phyloP scores from a whole-genome alignment of 2,329 filamentous ascomycete species.

The Aspergillus japonicus region DNA sequence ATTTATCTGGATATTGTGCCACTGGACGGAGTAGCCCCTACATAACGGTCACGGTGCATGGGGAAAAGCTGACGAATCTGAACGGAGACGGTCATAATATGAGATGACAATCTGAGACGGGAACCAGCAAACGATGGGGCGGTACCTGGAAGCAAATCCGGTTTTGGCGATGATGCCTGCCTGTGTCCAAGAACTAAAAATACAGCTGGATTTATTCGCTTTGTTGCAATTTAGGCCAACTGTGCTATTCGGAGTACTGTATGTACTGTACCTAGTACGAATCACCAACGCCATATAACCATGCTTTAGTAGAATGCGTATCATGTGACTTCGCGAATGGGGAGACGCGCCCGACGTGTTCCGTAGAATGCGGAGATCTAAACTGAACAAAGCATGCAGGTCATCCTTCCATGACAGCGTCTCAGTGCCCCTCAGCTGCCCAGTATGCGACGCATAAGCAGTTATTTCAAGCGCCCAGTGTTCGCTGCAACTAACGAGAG shows the following conservation, averaged over 20 bases:
- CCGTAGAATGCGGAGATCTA: slow-evolving; percentile 6
- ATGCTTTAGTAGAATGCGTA: background rate
- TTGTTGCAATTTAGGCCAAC: background rate
- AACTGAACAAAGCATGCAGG: slow-evolving; percentile 10
- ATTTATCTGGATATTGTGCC: slow-evolving; percentile 5
- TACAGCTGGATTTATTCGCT: background rate
- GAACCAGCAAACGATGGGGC: background rate
- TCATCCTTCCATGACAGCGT: slow-evolving; percentile 1
- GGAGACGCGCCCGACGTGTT: slow-evolving; percentile 14
- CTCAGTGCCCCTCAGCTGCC: slow-evolving; percentile 3
- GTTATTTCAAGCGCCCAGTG: slow-evolving; percentile 48
- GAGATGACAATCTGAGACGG: background rate
- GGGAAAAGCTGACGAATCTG: slow-evolving; percentile 5
- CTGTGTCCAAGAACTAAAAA: background rate
- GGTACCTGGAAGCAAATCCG: background rate
- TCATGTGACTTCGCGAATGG: slow-evolving; percentile 24
- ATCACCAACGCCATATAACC: background rate
- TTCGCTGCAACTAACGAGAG: slow-evolving; percentile 8
- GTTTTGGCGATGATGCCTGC: background rate
- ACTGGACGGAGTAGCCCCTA: background rate
- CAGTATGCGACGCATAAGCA: slow-evolving; percentile 41
- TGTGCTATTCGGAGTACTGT: no score
- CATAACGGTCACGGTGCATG: slow-evolving; percentile 5
- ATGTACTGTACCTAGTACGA: no score
- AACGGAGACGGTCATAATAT: background rate